Conservation (phyloP, 345 rosid genomes). For the Triadica sebifera region DNA sequence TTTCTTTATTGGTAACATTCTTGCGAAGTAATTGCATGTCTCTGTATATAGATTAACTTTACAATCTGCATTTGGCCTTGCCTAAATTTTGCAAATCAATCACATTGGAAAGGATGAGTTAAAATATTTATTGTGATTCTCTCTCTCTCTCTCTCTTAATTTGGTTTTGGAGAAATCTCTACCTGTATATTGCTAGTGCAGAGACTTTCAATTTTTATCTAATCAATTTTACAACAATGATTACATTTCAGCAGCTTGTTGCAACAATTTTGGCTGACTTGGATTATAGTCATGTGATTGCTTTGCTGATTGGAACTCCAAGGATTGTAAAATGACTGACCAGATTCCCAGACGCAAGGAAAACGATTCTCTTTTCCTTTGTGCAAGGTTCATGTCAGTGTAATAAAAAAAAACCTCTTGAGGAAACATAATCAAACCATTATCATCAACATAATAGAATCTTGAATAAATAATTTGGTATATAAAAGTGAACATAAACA, state of each 20-base stretch:
- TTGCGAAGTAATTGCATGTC: background rate
- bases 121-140: too few relatives aligned
- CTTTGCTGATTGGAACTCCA: background rate
- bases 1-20: background rate
- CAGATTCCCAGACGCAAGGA: background rate
- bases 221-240: background rate
- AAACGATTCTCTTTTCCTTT: background rate
- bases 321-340: background rate
- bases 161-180: background rate
- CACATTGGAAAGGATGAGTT: too few relatives aligned
- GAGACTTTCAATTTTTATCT: background rate
- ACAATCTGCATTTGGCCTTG: too few relatives aligned
- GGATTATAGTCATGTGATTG: background rate
- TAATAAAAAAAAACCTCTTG: too few relatives aligned
- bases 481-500: too few relatives aligned
- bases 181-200: background rate
- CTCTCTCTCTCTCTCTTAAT: background rate
- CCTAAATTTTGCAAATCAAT: too few relatives aligned
- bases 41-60: background rate
- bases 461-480: too few relatives aligned
- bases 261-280: background rate
- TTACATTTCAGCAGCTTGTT: background rate
- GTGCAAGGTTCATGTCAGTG: background rate
- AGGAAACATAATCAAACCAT: too few relatives aligned
- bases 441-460: too few relatives aligned